phyloP scores from a whole-genome alignment of 495 filamentous ascomycete species.

The Xylaria cubensis region DNA sequence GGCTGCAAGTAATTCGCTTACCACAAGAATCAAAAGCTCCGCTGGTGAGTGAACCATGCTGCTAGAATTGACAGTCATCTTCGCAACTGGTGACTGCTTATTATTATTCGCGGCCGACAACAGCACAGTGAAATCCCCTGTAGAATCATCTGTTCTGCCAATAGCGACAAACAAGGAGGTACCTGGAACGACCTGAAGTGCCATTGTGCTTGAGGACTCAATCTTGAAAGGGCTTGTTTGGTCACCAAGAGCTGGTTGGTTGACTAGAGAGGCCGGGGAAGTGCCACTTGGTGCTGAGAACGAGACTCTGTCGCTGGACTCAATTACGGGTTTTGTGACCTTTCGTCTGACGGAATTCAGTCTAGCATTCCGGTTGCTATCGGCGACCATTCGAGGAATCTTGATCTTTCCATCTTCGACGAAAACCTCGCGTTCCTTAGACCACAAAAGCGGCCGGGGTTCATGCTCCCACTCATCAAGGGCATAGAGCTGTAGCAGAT shows the following conservation, averaged over 20 bases:
- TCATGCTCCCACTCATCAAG: constrained; percentile 14
- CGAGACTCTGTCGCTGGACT: not conserved
- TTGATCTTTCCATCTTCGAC: constrained; percentile 27
- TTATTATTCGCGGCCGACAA: not conserved
- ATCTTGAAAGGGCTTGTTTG: not conserved
- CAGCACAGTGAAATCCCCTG: not conserved
- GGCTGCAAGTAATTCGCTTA: not conserved
- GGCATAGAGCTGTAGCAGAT: constrained; percentile 22
- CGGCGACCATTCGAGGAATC: constrained; percentile 5
- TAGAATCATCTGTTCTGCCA: constrained; percentile 3
- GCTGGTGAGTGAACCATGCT: not conserved
- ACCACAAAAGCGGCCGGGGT: constrained; percentile 34
- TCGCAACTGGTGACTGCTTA: not conserved
- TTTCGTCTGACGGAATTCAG: constrained; percentile 3
- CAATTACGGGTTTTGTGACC: not conserved
- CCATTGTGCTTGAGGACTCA: constrained; percentile 2
- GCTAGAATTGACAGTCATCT: not conserved
- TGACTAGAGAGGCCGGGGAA: not conserved
- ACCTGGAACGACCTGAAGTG: not conserved
- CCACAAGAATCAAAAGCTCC: not conserved
- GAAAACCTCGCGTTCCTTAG: constrained; percentile 42
- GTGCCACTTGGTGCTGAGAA: not conserved
- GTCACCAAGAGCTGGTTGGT: not conserved
- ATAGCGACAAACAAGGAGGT: constrained; percentile 6
- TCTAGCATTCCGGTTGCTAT: constrained; percentile 2